Percentiles rank a stretch among this genome's conserved stretches.
Evolutionary conservation across 371 early-diverging fungal species (phyloP).

Genomic region (Apophysomyces ossiformis): DNA sequence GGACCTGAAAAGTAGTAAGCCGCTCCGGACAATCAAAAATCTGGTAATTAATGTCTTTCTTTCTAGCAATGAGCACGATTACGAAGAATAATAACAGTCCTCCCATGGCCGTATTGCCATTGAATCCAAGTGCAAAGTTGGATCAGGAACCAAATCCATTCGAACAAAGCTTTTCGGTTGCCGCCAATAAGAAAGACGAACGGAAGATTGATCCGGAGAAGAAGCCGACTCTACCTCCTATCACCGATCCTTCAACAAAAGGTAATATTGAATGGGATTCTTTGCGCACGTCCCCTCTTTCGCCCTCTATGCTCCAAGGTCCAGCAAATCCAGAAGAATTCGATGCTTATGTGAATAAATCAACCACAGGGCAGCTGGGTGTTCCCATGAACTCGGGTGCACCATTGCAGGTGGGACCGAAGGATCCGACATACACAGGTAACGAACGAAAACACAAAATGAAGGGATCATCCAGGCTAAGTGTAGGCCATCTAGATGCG

Average conservation of each 20-base stretch:
- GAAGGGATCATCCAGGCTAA: not conserved
- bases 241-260: slow-evolving; percentile 50
- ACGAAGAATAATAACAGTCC: slow-evolving; percentile 23
- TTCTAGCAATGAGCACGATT: not conserved
- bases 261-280: slow-evolving; percentile 66
- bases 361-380: not conserved
- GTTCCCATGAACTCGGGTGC: not conserved
- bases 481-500: not conserved
- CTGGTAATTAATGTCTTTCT: not conserved
- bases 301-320: slow-evolving; percentile 76
- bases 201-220: not conserved
- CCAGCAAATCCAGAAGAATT: slow-evolving; percentile 57
- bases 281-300: slow-evolving; percentile 71
- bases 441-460: not conserved
- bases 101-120: slow-evolving; percentile 44
- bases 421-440: not conserved
- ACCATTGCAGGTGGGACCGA: not conserved
- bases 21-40: not conserved
- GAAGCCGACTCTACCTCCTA: slow-evolving; percentile 48
- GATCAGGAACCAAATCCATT: slow-evolving; percentile 90
- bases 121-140: slow-evolving; percentile 61
- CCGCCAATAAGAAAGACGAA: slow-evolving; percentile 17
- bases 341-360: not conserved
- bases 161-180: slow-evolving; percentile 78
- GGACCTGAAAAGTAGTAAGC: slow-evolving; percentile 2